phyloP scores from a whole-genome alignment of 495 filamentous ascomycete species.

The Hypoxylon fragiforme region DNA sequence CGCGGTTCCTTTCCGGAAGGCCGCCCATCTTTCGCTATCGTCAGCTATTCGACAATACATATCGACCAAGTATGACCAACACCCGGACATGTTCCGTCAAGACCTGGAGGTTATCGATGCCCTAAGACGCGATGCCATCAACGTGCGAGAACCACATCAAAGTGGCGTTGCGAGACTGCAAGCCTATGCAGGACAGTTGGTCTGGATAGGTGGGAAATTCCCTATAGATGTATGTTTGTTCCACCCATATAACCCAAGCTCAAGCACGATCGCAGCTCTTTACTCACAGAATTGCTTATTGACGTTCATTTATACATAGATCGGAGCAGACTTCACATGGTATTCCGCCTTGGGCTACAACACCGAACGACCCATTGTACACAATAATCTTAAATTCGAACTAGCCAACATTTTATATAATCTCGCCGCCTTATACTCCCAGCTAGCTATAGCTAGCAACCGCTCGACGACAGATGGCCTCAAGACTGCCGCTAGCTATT shows the following conservation, averaged over 20 bases:
- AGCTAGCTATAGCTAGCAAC: conserved; percentile 81
- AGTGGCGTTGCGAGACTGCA: conserved; percentile 87
- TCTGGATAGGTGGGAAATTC: conserved; percentile 94
- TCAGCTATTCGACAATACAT: conserved; percentile 93
- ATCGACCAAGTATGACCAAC: conserved; percentile 97
- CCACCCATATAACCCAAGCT: no score
- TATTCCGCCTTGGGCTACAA: conserved; percentile 93
- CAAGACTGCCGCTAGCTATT: conserved; percentile 87
- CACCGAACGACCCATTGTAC: conserved; percentile 73
- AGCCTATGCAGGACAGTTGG: conserved; percentile 86
- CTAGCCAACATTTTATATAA: conserved; percentile 93
- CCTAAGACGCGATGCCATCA: conserved; percentile 77
- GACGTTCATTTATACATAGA: no score
- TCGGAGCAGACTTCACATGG: conserved; percentile 95
- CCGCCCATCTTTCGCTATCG: conserved; percentile 73
- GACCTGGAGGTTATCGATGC: conserved; percentile 87
- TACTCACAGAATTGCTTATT: no score
- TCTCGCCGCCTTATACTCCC: conserved; percentile 88
- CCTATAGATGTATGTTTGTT: conserved; percentile 78
- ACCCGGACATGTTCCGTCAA: conserved; percentile 93
- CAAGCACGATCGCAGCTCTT: no score
- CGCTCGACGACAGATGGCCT: conserved; percentile 79
- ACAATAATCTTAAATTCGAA: conserved; percentile 94
- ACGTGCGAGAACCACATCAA: conserved; percentile 85
- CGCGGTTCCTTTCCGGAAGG: conserved; percentile 82